Evolutionary conservation across 2,329 filamentous ascomycete species (phyloP), one percentile per base, ranked within the genome.

Genomic region (Phoma sp.): DNA sequence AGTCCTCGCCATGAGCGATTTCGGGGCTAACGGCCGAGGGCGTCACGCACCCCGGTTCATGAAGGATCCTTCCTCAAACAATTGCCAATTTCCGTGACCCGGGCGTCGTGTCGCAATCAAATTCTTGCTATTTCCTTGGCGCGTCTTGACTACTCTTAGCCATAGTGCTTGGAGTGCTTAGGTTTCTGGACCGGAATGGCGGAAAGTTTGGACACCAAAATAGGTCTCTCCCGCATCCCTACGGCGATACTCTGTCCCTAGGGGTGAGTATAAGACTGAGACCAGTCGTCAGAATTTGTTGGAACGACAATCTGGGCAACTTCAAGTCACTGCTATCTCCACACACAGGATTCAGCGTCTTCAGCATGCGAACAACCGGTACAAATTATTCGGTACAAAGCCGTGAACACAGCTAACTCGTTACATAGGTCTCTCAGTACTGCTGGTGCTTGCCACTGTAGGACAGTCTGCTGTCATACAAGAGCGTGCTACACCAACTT

Each of bases 101-200:
- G 28, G 29, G 21, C 34, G 40, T 43, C 26, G 21, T 17, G 15
- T 54, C 52, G 46, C 37, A 50, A 59, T 56, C 21, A 53, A 53
- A 46, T 28, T 42, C 26, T 42, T 43, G 50, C 34, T 14, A 14
- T 38, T 23, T 32, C n/a, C 53, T 55, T 56, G 40, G 25, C 28
- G 29, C 51, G 45, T 39, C 58, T 63, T 54, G 56, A 50, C 52
- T 57, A 43, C 36, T 49, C 62, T 65, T 63, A 52, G 62, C 60
- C 29, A 39, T 56, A 57, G 56, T 62, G 62, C 62, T 62, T 64
- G 46, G 43, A 10, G 23, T 51, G 61, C 57, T 64, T 62, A 36
- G 36, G 29, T 45, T 28, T 30, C 28, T 57, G 47, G 40, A 46
- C 45, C 42, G 38, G 28, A 28, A 42, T 39, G 43, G 38, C 39